Evolutionary conservation across 1,139 yeast species (phyloP).

Genomic region (Citeromyces hawaiiensis): DNA sequence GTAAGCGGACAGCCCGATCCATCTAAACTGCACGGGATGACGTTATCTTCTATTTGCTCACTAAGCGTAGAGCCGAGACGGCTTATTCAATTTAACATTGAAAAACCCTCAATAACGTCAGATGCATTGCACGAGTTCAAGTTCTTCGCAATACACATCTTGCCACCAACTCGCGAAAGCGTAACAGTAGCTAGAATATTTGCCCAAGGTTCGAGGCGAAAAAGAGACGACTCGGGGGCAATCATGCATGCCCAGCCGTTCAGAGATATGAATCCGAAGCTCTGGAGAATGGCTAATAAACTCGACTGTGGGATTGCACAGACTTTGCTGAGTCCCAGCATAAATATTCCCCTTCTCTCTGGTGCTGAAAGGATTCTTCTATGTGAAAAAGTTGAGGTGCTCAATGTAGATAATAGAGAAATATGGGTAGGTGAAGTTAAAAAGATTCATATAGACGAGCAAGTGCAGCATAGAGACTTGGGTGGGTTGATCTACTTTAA

Average conservation of each 20-base stretch:
- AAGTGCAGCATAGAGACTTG: constrained; percentile 15
- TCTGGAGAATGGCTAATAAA: constrained; percentile 14
- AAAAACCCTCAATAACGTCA: constrained; percentile 72
- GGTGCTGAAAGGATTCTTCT: constrained; percentile 51
- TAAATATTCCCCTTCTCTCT: constrained; percentile 42
- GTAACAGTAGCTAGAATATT: constrained; percentile 44
- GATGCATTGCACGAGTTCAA: constrained; percentile 39
- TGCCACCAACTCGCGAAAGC: constrained; percentile 42
- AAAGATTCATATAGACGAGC: constrained; percentile 26
- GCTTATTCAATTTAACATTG: constrained; percentile 67
- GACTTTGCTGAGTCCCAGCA: constrained; percentile 7
- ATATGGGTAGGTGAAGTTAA: constrained; percentile 70
- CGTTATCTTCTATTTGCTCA: constrained; percentile 73
- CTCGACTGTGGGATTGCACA: background rate
- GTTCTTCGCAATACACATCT: constrained; percentile 59
- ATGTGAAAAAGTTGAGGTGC: constrained; percentile 40
- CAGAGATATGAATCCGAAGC: constrained; percentile 17
- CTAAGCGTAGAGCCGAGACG: constrained; percentile 65
- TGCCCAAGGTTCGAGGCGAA: constrained; percentile 36
- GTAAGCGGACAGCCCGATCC: constrained; percentile 10
- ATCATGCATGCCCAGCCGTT: constrained; percentile 26
- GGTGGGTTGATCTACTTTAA: constrained; percentile 62
- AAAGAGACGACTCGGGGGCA: constrained; percentile 8
- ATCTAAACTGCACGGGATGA: constrained; percentile 49
- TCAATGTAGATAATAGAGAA: constrained; percentile 68